Conservation (phyloP, 495 filamentous ascomycete genomes). For the Thermothielavioides terrestris region DNA sequence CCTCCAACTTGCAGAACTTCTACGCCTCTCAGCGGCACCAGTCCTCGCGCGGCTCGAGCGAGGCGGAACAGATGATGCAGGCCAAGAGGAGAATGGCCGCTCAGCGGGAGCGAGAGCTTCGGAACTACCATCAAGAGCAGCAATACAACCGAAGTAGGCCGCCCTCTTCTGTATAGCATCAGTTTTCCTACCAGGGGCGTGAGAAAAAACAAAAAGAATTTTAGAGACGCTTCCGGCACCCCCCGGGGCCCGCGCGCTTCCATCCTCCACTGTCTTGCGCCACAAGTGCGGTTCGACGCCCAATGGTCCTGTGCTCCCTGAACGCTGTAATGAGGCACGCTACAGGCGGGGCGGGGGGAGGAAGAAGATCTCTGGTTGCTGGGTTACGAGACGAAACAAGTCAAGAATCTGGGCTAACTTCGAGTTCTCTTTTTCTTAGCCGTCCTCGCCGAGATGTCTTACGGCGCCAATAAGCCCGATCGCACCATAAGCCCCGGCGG, state of each 20-base stretch:
- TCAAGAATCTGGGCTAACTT: slow-evolving; percentile 29
- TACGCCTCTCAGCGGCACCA: slow-evolving; percentile 92
- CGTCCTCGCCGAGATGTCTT: slow-evolving; percentile 64
- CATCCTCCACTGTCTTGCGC: slow-evolving; percentile 24
- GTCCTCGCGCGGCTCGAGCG: slow-evolving; percentile 70
- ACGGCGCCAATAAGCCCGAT: slow-evolving; percentile 66
- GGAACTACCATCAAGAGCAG: slow-evolving; percentile 99
- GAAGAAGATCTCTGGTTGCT: slow-evolving; percentile 4
- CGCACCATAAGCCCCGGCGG: slow-evolving; percentile 80
- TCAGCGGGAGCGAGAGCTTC: slow-evolving; percentile 96
- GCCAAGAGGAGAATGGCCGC: slow-evolving; percentile 97
- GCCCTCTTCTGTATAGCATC: slow-evolving; percentile 52
- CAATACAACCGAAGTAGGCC: slow-evolving; percentile 98
- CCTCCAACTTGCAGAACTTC: slow-evolving; percentile 81
- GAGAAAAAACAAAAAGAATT: slow-evolving; percentile 29
- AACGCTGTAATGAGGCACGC: slow-evolving; percentile 21
- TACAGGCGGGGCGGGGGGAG: too few species aligned
- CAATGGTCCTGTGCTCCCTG: slow-evolving; percentile 30
- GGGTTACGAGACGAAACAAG: slow-evolving; percentile 8
- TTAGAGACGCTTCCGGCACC: slow-evolving; percentile 25
- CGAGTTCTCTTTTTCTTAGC: slow-evolving; percentile 51
- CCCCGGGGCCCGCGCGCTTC: slow-evolving; percentile 15
- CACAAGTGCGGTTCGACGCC: slow-evolving; percentile 36
- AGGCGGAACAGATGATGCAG: slow-evolving; percentile 98
- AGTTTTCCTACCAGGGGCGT: slow-evolving; percentile 47